Evolutionary conservation across 2,329 filamentous ascomycete species (phyloP).

Genomic region (Aspergillus quadricinctus): DNA sequence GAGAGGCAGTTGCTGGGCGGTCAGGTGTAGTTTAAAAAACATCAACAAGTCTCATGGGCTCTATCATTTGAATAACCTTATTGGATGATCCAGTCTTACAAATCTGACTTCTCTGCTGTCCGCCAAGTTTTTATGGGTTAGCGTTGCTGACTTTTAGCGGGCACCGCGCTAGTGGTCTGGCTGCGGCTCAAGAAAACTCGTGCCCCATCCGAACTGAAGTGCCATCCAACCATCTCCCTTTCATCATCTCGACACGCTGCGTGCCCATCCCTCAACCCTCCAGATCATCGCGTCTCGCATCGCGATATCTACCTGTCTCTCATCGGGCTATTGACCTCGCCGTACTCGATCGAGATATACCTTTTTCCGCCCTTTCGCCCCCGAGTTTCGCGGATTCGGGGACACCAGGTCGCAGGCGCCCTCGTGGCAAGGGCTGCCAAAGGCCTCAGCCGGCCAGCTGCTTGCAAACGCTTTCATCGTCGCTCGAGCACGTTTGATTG

Average conservation of each 20-base stretch:
- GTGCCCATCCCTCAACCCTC: slow-evolving; percentile 28
- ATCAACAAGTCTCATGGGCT: too few species aligned
- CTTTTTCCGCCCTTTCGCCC: slow-evolving; percentile 24
- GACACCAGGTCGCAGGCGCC: slow-evolving; percentile 40
- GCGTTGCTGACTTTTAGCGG: slow-evolving; percentile 13
- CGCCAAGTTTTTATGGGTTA: slow-evolving; percentile 4
- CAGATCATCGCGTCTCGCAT: slow-evolving; percentile 40
- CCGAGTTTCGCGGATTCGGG: slow-evolving; percentile 34
- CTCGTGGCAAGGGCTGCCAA: slow-evolving; percentile 47
- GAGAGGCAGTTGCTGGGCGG: slow-evolving; percentile 18
- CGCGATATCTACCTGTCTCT: slow-evolving; percentile 33
- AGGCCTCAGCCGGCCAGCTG: slow-evolving; percentile 42
- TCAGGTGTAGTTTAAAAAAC: slow-evolving; percentile 16
- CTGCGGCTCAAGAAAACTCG: slow-evolving; percentile 37
- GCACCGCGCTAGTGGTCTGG: slow-evolving; percentile 19
- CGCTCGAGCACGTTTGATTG: slow-evolving; percentile 15
- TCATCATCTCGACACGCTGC: slow-evolving; percentile 34
- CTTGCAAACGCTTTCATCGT: slow-evolving; percentile 32
- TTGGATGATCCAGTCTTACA: not conserved
- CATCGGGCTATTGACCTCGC: slow-evolving; percentile 22
- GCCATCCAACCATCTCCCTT: slow-evolving; percentile 39
- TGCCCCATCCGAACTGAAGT: slow-evolving; percentile 37
- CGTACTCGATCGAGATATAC: slow-evolving; percentile 20
- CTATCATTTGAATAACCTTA: not conserved
- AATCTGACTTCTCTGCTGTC: not conserved